These are phyloP conservation scores for Russula griseocarnosa DNA, from an alignment of 768 basidiomycete genomes.

Conservation along the genomic window DNA sequence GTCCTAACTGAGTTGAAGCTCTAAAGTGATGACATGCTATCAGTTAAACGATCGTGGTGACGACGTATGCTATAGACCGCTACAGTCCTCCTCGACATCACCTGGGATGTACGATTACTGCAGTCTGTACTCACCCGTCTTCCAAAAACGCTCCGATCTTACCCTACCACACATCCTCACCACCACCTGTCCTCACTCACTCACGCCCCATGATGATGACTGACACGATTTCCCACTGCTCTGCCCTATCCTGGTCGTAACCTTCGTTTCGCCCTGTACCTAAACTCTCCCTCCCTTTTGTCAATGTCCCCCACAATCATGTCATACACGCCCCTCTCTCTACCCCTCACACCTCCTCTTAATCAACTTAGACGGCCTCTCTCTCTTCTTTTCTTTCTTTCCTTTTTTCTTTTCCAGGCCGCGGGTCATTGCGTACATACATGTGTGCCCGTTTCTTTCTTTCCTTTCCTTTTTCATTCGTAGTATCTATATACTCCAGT, in stretches of 20 bases:
- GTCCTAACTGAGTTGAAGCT: conserved; percentile 86
- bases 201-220: conserved; percentile 3
- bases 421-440: conserved; percentile 14
- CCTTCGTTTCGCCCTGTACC: too few relatives aligned
- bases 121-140: not conserved
- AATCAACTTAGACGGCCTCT: conserved; percentile 15
- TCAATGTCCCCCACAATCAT: not conserved
- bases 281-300: not conserved
- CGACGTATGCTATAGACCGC: too few relatives aligned
- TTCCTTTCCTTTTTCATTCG: too few relatives aligned
- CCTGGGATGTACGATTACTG: too few relatives aligned
- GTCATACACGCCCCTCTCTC: not conserved
- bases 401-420: not conserved
- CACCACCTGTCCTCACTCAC: not conserved
- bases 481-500: conserved; percentile 19
- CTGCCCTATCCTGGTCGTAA: not conserved
- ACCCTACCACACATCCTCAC: not conserved
- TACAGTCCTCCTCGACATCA: too few relatives aligned
- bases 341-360: not conserved
- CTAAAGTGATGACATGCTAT: conserved; percentile 35
- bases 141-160: not conserved
- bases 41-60: not conserved
- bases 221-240: not conserved
- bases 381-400: not conserved
- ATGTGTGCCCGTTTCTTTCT: not conserved